Evolutionary conservation across 495 filamentous ascomycete species (phyloP).

Genomic region (Pyronema omphalodes): DNA sequence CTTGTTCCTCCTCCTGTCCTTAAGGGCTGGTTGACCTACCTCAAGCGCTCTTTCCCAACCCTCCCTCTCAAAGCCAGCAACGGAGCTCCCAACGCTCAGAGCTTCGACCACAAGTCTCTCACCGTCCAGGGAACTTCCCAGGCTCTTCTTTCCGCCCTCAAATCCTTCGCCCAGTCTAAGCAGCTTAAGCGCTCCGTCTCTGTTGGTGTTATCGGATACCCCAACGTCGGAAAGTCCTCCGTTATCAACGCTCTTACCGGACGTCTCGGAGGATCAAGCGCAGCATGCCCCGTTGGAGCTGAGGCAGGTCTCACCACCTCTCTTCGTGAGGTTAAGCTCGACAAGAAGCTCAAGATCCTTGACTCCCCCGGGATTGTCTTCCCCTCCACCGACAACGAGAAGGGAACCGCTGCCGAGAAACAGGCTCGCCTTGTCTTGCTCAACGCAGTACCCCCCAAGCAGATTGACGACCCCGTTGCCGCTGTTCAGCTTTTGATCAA

Average conservation of each 20-base stretch:
- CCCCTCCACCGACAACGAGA: conserved; percentile 37
- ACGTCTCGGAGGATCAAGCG: conserved; percentile 45
- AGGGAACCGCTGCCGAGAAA: conserved; percentile 47
- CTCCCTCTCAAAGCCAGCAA: conserved; percentile 75
- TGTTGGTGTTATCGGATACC: conserved; percentile 89
- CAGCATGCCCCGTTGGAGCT: conserved; percentile 72
- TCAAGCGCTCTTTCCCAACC: conserved; percentile 83
- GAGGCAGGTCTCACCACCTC: conserved; percentile 87
- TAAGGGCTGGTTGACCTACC: conserved; percentile 64
- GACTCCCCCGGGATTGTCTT: conserved; percentile 95
- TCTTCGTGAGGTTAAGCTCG: conserved; percentile 77
- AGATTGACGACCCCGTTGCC: conserved; percentile 77
- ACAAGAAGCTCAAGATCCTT: conserved; percentile 83
- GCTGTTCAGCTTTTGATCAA: conserved; percentile 66
- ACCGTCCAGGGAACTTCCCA: conserved; percentile 73
- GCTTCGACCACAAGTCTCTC: conserved; percentile 79
- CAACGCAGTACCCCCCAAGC: conserved; percentile 81
- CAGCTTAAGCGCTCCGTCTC: conserved; percentile 76
- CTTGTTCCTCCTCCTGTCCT: conserved; percentile 66
- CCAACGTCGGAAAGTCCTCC: conserved; percentile 93
- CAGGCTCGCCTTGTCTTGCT: conserved; percentile 73
- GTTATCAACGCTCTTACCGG: conserved; percentile 88
- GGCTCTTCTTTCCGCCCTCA: conserved; percentile 76
- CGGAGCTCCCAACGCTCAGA: conserved; percentile 67
- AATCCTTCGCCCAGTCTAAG: conserved; percentile 68